These are phyloP conservation scores for Saturnispora ahearnii DNA, from an alignment of 805 yeast species.

Conservation along the genomic window DNA sequence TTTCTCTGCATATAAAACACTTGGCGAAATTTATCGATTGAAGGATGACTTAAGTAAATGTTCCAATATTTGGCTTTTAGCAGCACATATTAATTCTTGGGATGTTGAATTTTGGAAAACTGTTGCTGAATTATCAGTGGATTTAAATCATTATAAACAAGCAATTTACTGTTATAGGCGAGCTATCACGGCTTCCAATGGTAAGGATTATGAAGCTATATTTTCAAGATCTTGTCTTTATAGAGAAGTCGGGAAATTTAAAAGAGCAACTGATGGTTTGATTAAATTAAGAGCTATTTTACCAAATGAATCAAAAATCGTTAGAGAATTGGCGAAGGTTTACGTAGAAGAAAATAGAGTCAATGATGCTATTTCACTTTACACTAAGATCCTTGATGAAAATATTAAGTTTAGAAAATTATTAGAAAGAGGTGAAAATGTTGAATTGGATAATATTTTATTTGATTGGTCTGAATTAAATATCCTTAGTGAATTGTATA, in stretches of 20 bases:
- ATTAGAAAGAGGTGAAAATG: constrained; percentile 16
- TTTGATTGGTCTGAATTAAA: constrained; percentile 90
- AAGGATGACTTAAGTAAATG: constrained; percentile 63
- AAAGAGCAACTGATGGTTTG: constrained; percentile 68
- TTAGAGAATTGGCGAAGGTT: constrained; percentile 52
- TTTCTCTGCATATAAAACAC: constrained; percentile 75
- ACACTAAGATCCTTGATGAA: constrained; percentile 51
- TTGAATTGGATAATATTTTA: constrained; percentile 30
- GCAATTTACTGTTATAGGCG: constrained; percentile 72
- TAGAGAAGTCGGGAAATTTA: constrained; percentile 53
- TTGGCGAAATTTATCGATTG: constrained; percentile 73
- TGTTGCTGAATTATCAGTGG: constrained; percentile 60
- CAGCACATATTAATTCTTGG: constrained; percentile 67
- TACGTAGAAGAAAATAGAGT: constrained; percentile 48
- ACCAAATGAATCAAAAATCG: constrained; percentile 52
- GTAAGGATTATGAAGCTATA: constrained; percentile 45
- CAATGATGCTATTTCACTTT: constrained; percentile 67
- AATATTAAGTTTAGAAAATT: constrained; percentile 38
- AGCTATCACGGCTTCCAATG: constrained; percentile 39
- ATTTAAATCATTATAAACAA: constrained; percentile 61
- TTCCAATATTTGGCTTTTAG: constrained; percentile 72
- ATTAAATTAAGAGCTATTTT: constrained; percentile 45
- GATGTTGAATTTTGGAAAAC: constrained; percentile 73
- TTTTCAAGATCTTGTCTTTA: constrained; percentile 60
- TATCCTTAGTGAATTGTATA: constrained; percentile 69